A percentile compares a stretch with the other conserved stretches of the same genome.
phyloP scores from a whole-genome alignment of 441 rosid species.

The Erodium chrysanthum region DNA sequence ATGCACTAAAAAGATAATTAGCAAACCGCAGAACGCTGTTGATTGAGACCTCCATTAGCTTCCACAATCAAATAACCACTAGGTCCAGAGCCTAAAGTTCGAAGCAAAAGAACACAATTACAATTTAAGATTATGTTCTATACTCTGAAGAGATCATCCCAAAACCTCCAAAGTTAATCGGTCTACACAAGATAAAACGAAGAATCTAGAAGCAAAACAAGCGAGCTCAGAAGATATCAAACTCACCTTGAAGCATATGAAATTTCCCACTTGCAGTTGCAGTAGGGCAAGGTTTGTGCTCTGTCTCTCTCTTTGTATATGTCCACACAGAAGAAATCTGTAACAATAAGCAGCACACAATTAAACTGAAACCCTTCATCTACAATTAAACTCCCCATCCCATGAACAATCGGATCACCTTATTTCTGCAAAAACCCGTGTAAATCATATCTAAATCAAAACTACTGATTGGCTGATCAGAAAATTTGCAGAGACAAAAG shows the following conservation, averaged over 20 bases:
- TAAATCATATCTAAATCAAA: neutral
- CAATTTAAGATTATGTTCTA: neutral
- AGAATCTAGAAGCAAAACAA: neutral
- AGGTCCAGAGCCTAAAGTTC: conserved; percentile 44
- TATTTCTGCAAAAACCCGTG: neutral
- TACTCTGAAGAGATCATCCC: neutral
- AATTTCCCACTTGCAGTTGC: conserved; percentile 32
- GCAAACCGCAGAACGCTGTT: conserved; percentile 87
- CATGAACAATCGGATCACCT: neutral
- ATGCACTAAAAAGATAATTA: conserved; percentile 5
- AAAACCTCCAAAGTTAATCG: neutral
- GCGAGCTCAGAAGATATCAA: neutral
- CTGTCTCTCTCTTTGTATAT: conserved; percentile 53
- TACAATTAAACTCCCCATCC: neutral
- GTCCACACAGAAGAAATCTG: conserved; percentile 80
- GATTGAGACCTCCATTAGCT: conserved; percentile 95
- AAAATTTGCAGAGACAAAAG: neutral
- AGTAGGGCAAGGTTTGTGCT: conserved; percentile 64
- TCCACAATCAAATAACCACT: conserved; percentile 68
- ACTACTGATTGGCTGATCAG: neutral
- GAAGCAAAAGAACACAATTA: conserved; percentile 8
- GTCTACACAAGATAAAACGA: neutral
- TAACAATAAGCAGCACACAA: conserved; percentile 17
- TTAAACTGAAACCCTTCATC: neutral
- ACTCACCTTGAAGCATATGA: conserved; percentile 35